Evolutionary conservation across 768 basidiomycete species (phyloP).

Genomic region (Mycena polygramma): DNA sequence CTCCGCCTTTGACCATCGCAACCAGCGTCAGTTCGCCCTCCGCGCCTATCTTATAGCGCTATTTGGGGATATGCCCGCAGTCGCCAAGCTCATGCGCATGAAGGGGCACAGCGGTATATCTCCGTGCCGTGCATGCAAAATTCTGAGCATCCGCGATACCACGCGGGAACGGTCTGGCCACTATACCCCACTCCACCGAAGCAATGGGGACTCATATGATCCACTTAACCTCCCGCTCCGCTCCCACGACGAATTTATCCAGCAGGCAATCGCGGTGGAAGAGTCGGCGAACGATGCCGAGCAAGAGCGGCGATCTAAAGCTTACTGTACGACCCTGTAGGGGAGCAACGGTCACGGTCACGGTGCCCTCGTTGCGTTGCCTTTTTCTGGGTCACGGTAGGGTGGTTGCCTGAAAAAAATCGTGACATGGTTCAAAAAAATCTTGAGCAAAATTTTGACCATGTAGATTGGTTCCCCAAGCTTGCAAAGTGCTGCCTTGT

Average conservation of each 20-base stretch:
- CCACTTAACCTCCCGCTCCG: background rate
- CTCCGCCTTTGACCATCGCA: background rate
- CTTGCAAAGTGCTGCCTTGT: no score
- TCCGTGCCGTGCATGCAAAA: slow-evolving; percentile 39
- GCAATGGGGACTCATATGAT: background rate
- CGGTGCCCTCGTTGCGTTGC: no score
- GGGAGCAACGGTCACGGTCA: no score
- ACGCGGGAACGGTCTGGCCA: background rate
- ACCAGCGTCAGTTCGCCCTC: background rate
- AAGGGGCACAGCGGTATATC: background rate
- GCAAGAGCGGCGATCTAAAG: no score
- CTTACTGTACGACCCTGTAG: no score
- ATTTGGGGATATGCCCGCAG: slow-evolving; percentile 11
- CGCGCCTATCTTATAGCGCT: slow-evolving; percentile 3
- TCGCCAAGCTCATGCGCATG: slow-evolving; percentile 5
- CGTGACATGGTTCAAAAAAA: no score
- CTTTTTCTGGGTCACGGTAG: no score
- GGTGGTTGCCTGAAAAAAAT: no score
- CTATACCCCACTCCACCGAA: background rate
- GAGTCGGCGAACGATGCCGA: no score
- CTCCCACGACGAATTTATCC: background rate
- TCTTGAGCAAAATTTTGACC: no score
- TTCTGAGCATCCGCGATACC: background rate
- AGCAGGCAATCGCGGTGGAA: background rate
- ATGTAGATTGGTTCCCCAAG: no score